phyloP scores from a whole-genome alignment of 768 basidiomycete species.

The Boletus sp. region DNA sequence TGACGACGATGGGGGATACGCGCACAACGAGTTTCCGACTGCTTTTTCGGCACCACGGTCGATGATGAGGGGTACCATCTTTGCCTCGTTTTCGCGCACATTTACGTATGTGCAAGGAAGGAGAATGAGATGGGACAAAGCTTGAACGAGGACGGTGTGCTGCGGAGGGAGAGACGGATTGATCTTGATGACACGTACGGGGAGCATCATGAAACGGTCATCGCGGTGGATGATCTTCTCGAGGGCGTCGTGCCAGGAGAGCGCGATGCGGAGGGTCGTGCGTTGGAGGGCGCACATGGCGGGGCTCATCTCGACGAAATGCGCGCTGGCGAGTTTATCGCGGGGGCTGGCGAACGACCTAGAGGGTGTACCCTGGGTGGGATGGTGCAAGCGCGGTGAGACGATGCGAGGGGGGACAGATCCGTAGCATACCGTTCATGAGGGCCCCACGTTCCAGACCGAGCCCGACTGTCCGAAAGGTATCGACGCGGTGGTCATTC shows the following conservation, averaged over 20 bases:
- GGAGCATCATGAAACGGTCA: constrained; percentile 74
- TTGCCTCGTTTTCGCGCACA: constrained; percentile 54
- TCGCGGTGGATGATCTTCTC: constrained; percentile 56
- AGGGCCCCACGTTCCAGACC: constrained; percentile 94
- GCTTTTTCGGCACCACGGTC: constrained; percentile 83
- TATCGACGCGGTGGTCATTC: constrained; percentile 51
- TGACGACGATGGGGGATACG: constrained; percentile 36
- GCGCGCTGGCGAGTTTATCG: constrained; percentile 45
- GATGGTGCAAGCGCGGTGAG: neutral
- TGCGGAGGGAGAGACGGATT: constrained; percentile 3
- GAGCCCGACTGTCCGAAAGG: constrained; percentile 78
- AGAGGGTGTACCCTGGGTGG: neutral
- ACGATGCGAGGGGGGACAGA: constrained; percentile 30
- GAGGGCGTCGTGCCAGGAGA: constrained; percentile 76
- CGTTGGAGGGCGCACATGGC: constrained; percentile 65
- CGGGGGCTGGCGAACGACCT: constrained; percentile 55
- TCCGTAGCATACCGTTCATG: constrained; percentile 84
- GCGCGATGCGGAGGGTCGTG: constrained; percentile 44
- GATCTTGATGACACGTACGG: constrained; percentile 87
- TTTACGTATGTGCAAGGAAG: neutral
- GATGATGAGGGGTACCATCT: constrained; percentile 82
- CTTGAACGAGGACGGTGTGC: neutral
- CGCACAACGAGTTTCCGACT: constrained; percentile 76
- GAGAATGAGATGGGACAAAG: too few species aligned
- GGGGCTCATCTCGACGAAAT: constrained; percentile 79